These are phyloP conservation scores for Polychytrium aggregatum DNA, from an alignment of 192 early-diverging fungal species.

Conservation along the genomic window DNA sequence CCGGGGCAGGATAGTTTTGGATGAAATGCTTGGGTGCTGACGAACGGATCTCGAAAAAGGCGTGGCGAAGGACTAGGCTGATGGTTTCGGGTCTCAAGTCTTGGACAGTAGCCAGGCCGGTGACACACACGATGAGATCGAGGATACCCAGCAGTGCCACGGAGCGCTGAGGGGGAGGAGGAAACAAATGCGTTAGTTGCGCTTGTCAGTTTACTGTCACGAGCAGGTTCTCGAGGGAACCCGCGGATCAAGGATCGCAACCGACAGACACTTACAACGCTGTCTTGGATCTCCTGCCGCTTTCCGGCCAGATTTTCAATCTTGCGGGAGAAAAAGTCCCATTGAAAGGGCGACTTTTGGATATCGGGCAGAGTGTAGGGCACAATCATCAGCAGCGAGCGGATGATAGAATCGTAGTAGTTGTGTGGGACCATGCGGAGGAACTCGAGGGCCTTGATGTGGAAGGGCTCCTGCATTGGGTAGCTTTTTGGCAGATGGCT, in stretches of 20 bases:
- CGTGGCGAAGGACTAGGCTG: conserved; percentile 24
- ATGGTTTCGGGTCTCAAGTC: conserved; percentile 24
- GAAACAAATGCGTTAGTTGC: neutral
- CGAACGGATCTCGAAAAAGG: conserved; percentile 30
- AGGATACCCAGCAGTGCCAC: conserved; percentile 14
- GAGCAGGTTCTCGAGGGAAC: too few species aligned
- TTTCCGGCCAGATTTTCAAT: conserved; percentile 13
- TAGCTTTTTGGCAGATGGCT: too few species aligned
- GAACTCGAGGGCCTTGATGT: conserved; percentile 22
- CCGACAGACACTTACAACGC: conserved; percentile 13
- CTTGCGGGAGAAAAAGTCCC: conserved; percentile 25
- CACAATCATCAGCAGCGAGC: conserved; percentile 27
- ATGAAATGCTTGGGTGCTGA: too few species aligned
- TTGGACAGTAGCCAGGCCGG: conserved; percentile 4
- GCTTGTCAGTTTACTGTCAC: neutral
- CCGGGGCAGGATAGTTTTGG: too few species aligned
- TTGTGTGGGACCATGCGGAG: conserved; percentile 20
- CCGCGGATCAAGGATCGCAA: neutral
- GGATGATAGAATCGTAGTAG: conserved; percentile 33
- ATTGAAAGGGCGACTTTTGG: conserved; percentile 35
- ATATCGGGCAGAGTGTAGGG: conserved; percentile 31
- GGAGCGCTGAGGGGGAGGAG: conserved; percentile 9
- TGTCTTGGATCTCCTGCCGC: conserved; percentile 17
- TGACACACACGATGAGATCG: conserved; percentile 16
- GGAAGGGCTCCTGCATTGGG: conserved; percentile 23